phyloP scores from a whole-genome alignment of 2,329 filamentous ascomycete genomes.

The Aspergillus candidus region DNA sequence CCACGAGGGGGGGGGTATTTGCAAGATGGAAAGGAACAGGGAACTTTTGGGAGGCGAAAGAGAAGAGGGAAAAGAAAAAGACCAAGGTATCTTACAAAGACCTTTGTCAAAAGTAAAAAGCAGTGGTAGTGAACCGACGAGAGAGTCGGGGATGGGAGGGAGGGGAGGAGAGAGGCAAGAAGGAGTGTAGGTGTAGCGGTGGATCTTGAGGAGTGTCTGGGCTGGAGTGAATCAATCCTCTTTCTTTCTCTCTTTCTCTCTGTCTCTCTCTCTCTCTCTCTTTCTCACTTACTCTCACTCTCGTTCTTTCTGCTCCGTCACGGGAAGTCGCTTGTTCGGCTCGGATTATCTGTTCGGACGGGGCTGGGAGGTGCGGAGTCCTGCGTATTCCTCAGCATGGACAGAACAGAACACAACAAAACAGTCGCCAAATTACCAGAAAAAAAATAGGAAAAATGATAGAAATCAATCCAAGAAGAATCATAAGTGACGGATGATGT shows the following conservation, averaged over 20 bases:
- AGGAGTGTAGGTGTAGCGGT: conserved; percentile 21
- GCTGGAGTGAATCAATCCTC: conserved; percentile 19
- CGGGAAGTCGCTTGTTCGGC: conserved; percentile 34
- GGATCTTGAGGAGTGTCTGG: conserved; percentile 23
- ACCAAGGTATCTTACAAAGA: neutral
- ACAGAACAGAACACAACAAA: neutral
- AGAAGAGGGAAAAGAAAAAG: too few relatives aligned
- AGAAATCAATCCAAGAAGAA: neutral
- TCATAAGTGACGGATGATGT: neutral
- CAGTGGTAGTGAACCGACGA: conserved; percentile 1
- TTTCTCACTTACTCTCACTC: neutral
- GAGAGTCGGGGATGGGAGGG: conserved; percentile 8
- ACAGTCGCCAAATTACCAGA: too few relatives aligned
- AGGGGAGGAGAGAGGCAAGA: too few relatives aligned
- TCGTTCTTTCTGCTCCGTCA: conserved; percentile 1
- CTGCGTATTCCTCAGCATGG: conserved; percentile 34
- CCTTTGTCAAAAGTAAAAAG: neutral
- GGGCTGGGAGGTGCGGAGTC: conserved; percentile 30
- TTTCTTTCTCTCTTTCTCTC: neutral
- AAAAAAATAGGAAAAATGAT: too few relatives aligned
- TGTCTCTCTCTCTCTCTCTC: neutral
- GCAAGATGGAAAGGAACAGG: conserved; percentile 3
- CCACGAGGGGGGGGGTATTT: conserved; percentile 5
- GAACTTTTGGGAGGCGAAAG: neutral
- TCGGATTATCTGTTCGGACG: conserved; percentile 29